Base-by-base conservation (phyloP, 2,329 filamentous ascomycete species). In the Lachnellula hyalina region DNA sequence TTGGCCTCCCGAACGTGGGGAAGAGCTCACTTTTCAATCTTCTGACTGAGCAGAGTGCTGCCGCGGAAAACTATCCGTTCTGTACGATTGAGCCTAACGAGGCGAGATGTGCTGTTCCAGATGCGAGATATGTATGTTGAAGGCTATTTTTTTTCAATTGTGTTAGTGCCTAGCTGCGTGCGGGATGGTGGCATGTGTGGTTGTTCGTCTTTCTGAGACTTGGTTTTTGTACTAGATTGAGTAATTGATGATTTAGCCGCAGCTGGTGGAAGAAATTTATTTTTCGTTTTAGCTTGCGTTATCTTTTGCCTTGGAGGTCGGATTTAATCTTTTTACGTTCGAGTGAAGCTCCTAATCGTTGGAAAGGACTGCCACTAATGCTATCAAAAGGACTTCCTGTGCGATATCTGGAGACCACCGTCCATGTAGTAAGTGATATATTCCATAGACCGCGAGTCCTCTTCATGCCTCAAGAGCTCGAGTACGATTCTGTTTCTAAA, bases 71-170 rank as follows among this genome's bases (percentile, higher is more conserved):
- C 59, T 75, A 75, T 55, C 73, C 74, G 0, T 76, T 76, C 52
- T 76, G 74, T 61, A 76, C 74, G 0, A 76, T 76, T 65, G 74
- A 76, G 67, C 74, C 74, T 40, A 75, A 76, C 23, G 73, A 75
- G 65, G 73, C 73, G 51, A 71, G 74, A 62, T 75, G 74, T 67
- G 67, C 71, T 53, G 74, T 76, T 49, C 74, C 74, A 1, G 74
- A 76, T 60, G 67, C 63, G 49, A 66, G 74, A 71, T 75, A 75
- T 62, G 73, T 75, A 63, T 64, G 72, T 32, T 28, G 7, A 9
- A 28, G 28, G 28, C 28, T 32, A 2, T 2, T 32, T 32, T 32
- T 28, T 32, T 32, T 32, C 1, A 11, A 32, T 32, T 32, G 28
- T 11, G 28, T 32, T 32, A 11, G 28, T 32, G 3, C 8, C 3